phyloP scores from a whole-genome alignment of 306 rosid genomes.

The Styphnolobium japonicum region DNA sequence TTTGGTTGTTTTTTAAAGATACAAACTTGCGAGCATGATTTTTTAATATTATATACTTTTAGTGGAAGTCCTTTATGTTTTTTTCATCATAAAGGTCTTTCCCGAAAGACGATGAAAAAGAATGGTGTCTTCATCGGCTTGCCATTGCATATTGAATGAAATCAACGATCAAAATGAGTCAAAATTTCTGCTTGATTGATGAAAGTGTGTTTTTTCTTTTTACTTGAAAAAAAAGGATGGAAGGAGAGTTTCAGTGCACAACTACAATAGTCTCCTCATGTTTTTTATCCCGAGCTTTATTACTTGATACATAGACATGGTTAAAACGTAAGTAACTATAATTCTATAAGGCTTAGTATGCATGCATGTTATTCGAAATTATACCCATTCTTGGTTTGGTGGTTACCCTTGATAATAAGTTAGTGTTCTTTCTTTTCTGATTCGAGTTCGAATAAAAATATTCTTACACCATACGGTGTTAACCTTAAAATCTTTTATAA shows the following conservation, averaged over 20 bases:
- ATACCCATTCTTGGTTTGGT: neutral
- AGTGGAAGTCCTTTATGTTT: conserved; percentile 30
- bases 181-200: conserved; percentile 13
- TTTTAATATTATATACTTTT: conserved; percentile 22
- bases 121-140: conserved; percentile 29
- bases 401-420: too few species aligned
- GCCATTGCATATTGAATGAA: conserved; percentile 1
- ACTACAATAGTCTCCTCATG: neutral
- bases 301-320: neutral
- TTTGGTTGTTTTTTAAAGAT: conserved; percentile 39
- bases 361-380: neutral
- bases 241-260: conserved; percentile 26
- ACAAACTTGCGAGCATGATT: conserved; percentile 37
- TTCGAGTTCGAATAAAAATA: too few species aligned
- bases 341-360: neutral
- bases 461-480: neutral
- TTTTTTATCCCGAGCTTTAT: neutral
- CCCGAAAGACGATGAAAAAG: conserved; percentile 25
- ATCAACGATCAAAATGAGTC: conserved; percentile 24
- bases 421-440: too few species aligned
- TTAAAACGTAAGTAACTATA: neutral
- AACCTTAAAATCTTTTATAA: neutral
- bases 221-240: neutral
- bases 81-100: conserved; percentile 24
- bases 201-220: neutral